Conservation (phyloP, 176 grass and related monocot genomes). For the Oryza meyeriana region DNA sequence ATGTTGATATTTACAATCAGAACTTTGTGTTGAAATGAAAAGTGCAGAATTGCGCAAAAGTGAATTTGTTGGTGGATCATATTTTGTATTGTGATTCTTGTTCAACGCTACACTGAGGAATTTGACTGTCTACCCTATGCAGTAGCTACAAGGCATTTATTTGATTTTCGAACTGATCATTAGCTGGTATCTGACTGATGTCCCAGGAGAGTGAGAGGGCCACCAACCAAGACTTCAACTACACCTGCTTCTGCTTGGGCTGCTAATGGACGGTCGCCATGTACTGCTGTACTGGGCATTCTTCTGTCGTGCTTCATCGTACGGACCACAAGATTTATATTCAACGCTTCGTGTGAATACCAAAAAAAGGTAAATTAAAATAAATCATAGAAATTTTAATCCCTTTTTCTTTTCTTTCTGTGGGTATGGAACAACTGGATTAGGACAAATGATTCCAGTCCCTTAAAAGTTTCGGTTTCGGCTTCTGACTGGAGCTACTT, state of each 20-base stretch:
- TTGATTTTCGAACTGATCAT: background rate
- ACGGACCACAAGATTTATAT: no score
- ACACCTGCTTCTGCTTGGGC: background rate
- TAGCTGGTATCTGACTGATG: background rate
- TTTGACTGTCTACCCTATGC: background rate
- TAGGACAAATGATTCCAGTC: no score
- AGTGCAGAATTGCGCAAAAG: background rate
- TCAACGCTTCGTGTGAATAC: no score
- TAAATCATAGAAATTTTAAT: no score
- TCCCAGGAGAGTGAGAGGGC: background rate
- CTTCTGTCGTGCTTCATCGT: no score
- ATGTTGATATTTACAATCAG: background rate
- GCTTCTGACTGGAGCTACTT: no score
- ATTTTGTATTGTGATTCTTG: background rate
- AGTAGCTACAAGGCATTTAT: background rate
- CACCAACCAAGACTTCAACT: background rate
- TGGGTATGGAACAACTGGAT: no score
- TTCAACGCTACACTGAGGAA: background rate
- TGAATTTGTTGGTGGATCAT: background rate
- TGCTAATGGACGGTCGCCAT: background rate
- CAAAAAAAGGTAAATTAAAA: no score
- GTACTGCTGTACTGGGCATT: no score
- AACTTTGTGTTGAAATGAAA: background rate
- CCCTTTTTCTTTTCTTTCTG: no score
- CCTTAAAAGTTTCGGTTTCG: no score